Percentiles rank a stretch among this genome's conserved stretches.
Evolutionary conservation across 371 early-diverging fungal genomes (phyloP).

Genomic region (Rhizopus arrhizus): DNA sequence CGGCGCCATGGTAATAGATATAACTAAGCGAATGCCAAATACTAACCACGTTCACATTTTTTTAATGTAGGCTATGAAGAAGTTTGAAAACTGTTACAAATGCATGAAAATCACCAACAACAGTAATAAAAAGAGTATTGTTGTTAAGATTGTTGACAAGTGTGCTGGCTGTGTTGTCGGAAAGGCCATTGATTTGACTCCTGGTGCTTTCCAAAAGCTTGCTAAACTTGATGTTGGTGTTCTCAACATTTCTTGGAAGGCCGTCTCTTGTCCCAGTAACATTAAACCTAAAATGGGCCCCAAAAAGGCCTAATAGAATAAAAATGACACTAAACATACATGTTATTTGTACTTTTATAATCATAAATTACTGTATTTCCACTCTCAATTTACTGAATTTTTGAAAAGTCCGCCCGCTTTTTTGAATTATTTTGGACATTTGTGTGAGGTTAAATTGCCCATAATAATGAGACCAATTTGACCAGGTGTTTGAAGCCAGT

Average conservation of each 20-base stretch:
- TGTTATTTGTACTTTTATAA: too few species aligned
- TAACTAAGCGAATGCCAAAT: neutral
- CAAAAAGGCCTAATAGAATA: conserved; percentile 10
- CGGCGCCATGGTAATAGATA: conserved; percentile 49
- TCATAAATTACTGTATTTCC: too few species aligned
- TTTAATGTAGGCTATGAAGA: conserved; percentile 43
- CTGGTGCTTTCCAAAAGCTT: conserved; percentile 44
- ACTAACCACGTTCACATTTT: too few species aligned
- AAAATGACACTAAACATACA: neutral
- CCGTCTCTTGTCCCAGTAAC: conserved; percentile 28
- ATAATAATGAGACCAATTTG: too few species aligned
- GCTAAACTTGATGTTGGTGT: conserved; percentile 46
- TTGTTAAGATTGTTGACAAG: conserved; percentile 52
- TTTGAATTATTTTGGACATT: too few species aligned
- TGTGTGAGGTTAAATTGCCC: too few species aligned
- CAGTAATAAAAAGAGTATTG: conserved; percentile 36
- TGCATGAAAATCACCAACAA: conserved; percentile 55
- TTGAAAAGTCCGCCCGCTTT: too few species aligned
- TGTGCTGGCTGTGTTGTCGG: conserved; percentile 49
- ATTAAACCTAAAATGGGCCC: conserved; percentile 23
- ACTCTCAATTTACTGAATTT: too few species aligned
- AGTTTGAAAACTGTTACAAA: conserved; percentile 53
- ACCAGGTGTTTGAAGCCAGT: too few species aligned
- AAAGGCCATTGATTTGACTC: conserved; percentile 50
- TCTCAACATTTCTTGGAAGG: conserved; percentile 50